These are phyloP conservation scores for Colletotrichum theobromicola DNA, from an alignment of 2,329 filamentous ascomycete genomes.

Conservation along the genomic window DNA sequence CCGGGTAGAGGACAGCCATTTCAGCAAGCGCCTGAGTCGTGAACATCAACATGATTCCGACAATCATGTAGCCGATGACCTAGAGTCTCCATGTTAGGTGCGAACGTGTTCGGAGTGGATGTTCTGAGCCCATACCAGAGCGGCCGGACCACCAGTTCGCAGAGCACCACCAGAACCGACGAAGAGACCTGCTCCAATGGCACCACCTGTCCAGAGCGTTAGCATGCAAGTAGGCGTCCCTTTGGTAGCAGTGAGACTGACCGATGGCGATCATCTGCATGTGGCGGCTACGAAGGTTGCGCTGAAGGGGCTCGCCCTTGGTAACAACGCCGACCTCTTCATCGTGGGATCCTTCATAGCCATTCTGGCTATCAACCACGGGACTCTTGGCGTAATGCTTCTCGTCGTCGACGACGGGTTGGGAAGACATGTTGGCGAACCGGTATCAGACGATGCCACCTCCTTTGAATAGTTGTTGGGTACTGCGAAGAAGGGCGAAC, in stretches of 20 bases:
- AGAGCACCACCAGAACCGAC: conserved; percentile 63
- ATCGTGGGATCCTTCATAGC: conserved; percentile 28
- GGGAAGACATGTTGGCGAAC: conserved; percentile 5
- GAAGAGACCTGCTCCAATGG: conserved; percentile 69
- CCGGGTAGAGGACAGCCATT: conserved; percentile 65
- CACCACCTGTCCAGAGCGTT: conserved; percentile 54
- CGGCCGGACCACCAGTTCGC: conserved; percentile 50
- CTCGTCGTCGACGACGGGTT: conserved; percentile 11
- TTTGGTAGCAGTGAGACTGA: background rate
- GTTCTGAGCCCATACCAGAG: conserved; percentile 42
- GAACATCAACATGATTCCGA: conserved; percentile 66
- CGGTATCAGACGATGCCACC: background rate
- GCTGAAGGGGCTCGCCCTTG: conserved; percentile 30
- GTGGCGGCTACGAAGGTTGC: conserved; percentile 57
- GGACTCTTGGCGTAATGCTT: conserved; percentile 5
- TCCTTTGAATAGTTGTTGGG: background rate
- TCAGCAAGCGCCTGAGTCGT: conserved; percentile 66
- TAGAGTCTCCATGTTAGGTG: background rate
- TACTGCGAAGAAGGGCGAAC: background rate
- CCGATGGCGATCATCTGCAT: conserved; percentile 69
- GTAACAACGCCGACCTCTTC: conserved; percentile 37
- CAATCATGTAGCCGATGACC: conserved; percentile 57
- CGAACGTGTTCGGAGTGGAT: background rate
- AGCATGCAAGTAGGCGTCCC: conserved; percentile 25
- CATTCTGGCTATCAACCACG: background rate